phyloP scores from a whole-genome alignment of 148 eudicot genomes.

The Linanthus parryae region DNA sequence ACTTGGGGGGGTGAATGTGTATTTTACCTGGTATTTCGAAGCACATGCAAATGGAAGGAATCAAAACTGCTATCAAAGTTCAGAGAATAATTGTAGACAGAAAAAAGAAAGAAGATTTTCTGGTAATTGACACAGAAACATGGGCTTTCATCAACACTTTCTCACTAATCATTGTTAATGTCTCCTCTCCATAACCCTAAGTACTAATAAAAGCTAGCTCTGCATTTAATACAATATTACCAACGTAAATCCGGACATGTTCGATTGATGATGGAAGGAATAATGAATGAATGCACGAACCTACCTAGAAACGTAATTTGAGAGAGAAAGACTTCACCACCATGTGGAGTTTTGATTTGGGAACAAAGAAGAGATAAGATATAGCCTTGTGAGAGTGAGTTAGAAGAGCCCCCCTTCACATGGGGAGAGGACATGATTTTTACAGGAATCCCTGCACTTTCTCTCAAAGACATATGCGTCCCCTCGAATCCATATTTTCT shows the following conservation, averaged over 20 bases:
- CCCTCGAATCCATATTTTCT: background rate
- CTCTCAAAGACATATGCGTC: slow-evolving; percentile 18
- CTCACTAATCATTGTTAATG: slow-evolving; percentile 17
- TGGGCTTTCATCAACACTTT: slow-evolving; percentile 1
- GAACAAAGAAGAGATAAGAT: slow-evolving; percentile 31
- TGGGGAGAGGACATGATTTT: slow-evolving; percentile 20
- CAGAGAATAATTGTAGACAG: background rate
- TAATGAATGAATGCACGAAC: slow-evolving; percentile 7
- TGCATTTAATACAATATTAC: no score
- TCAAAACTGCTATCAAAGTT: no score
- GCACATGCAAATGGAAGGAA: no score
- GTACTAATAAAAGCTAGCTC: background rate
- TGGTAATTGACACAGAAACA: background rate
- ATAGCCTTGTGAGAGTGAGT: slow-evolving; percentile 18
- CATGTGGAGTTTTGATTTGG: slow-evolving; percentile 37
- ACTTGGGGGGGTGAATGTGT: no score
- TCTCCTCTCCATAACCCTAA: slow-evolving; percentile 7
- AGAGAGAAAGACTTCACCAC: slow-evolving; percentile 1
- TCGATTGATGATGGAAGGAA: no score
- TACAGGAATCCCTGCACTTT: slow-evolving; percentile 6
- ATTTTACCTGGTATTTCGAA: no score
- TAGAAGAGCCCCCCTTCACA: slow-evolving; percentile 34
- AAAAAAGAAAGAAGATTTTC: background rate
- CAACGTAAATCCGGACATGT: no score
- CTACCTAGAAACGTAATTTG: slow-evolving; percentile 12